Base-by-base conservation (phyloP, 2,329 filamentous ascomycete genomes). In the Aspergillus sp. region DNA sequence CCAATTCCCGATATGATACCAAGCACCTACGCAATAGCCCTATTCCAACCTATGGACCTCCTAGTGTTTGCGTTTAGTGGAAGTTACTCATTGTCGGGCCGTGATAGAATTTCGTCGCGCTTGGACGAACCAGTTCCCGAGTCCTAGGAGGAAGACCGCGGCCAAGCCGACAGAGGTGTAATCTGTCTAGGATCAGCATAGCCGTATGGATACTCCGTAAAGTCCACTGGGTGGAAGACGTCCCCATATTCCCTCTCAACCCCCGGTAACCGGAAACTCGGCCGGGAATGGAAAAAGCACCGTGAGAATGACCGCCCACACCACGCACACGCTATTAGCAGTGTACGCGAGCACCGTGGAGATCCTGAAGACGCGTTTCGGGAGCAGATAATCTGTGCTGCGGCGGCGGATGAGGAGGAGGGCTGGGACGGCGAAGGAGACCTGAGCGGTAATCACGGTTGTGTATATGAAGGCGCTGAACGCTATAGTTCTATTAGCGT, bases 381-480 rank as follows among this genome's bases (percentile, higher is more conserved):
- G n/a, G 0, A 54, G 56, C 2, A 58, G 49, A 29, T 54, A 58
- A n/a, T 48, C n/a, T 1, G 39, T 29, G 7, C 51, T 45, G 26
- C 50, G 51, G 5, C 52, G 48, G n/a, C 32, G 27, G 38, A 58
- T 42, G 7, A 58, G 51, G 4, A 58, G 43, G 5, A 46, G 7
- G 4, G 56, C 49, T 4, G 56, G 54, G 36, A 57, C 44, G 33
- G 56, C 56, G 41, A 44, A 57, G 36, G 56, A 58, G 33, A 58
- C 52, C 29, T 58, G 56, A 3, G 54, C 56, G 33, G 57, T 50
- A 26, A 57, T 48, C 8, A 57, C 54, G 3, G 54, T 57, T 9
- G 54, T 53, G 38, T 48, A 47, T 29, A 58, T 58, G 45, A 58
- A 58, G 30, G 56, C 52, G 41, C 57, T 58, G 50, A 57, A 57